Evolutionary conservation across 2,329 filamentous ascomycete species (phyloP), one percentile per base, ranked within the genome.

Genomic region (Thielaviopsis musarum): DNA sequence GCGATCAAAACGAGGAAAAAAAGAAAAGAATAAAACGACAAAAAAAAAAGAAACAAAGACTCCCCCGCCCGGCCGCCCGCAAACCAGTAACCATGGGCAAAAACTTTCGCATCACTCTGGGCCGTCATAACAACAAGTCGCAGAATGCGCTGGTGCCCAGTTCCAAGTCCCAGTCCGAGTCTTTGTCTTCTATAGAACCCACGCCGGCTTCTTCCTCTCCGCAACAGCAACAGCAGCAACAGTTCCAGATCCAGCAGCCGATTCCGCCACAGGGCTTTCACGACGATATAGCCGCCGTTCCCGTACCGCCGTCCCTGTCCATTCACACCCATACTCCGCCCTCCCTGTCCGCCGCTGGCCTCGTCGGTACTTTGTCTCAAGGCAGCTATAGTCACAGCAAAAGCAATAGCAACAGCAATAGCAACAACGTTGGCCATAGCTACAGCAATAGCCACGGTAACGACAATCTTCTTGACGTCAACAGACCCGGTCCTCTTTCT

Each of bases 371-470:
- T 45, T 45, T 45, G 38, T 45, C 38, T n/a, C 38, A 45, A 10
- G 56, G 45, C 64, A 69, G 59, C 66, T 69, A 19, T 65, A 71
- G 21, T 65, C 66, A 38, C 63, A 66, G 34, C 64, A 66, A 34
- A 63, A 66, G 58, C 58, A 41, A 13, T 34, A 34, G 30, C 6
- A 10, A 34, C 15, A 34, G 53, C 30, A 34, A 38, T 34, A 34
- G 30, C 6, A 10, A 34, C 22, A 34, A n/a, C 30, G 10, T 57
- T 61, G 64, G 59, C 52, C 19, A 38, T 49, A 56, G 28, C 68
- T 54, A 34, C n/a, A 54, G 51, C 30, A 38, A 21, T n/a, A 34
- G 57, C 13, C 12, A 45, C 38, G 15, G 38, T 13, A n/a, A 45
- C 38, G 38, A n/a, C 38, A 45, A 3, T n/a, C 38, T 17, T n/a